These are phyloP conservation scores for Pleurotus platypus DNA, from an alignment of 768 basidiomycete species.

Conservation along the genomic window DNA sequence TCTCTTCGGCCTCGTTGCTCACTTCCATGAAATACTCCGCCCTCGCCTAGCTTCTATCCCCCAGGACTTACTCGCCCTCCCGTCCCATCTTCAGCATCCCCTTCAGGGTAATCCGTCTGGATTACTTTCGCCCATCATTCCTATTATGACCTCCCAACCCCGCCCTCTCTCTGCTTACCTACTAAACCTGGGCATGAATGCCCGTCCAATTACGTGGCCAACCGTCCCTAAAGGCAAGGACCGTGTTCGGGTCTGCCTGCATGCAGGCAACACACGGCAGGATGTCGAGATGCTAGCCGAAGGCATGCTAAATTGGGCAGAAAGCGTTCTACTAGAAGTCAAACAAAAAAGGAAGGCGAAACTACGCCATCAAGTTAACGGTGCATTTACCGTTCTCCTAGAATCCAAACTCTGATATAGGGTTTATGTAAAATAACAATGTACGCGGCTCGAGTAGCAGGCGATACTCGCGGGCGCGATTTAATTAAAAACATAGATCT, in stretches of 20 bases:
- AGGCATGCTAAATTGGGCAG: constrained; percentile 48
- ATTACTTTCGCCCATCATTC: constrained; percentile 75
- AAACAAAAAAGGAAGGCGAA: background rate
- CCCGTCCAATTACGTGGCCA: constrained; percentile 79
- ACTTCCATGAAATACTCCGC: constrained; percentile 31
- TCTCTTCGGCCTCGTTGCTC: constrained; percentile 42
- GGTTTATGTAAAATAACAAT: background rate
- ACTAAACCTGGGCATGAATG: constrained; percentile 49
- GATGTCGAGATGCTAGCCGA: constrained; percentile 60
- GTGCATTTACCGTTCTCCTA: constrained; percentile 3
- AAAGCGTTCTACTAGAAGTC: constrained; percentile 26
- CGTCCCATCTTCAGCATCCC: constrained; percentile 21
- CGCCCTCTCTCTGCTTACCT: constrained; percentile 75
- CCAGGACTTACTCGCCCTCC: constrained; percentile 32
- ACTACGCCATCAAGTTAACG: constrained; percentile 1
- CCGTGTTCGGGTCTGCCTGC: constrained; percentile 85
- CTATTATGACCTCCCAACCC: constrained; percentile 74
- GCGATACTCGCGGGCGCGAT: no score
- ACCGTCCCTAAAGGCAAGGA: constrained; percentile 87
- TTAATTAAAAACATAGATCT: no score
- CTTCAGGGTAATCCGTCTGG: constrained; percentile 6
- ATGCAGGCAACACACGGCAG: constrained; percentile 64
- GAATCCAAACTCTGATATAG: constrained; percentile 1
- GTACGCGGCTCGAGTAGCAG: background rate
- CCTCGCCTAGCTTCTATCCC: constrained; percentile 31